Base-by-base conservation (phyloP, 495 filamentous ascomycete species). In the Talaromyces ruber region DNA sequence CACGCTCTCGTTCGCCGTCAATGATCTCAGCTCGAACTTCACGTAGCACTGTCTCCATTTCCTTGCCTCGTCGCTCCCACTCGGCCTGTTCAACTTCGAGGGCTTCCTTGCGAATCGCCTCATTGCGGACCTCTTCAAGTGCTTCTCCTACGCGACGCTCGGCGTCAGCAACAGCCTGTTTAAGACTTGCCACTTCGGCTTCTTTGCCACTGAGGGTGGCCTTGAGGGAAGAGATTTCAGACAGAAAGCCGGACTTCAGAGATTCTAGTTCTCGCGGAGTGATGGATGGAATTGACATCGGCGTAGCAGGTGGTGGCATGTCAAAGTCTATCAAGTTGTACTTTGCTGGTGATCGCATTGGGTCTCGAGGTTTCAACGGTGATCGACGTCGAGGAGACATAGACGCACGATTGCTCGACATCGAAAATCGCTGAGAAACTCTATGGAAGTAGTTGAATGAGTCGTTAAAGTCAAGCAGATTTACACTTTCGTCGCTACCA, bases 241-340 rank as follows among this genome's bases (percentile, higher is more conserved):
- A 93, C 51, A 91, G 82, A 69, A 95, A 95, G 1, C 79, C 78
- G 0, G 93, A 96, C 70, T 97, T 97, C 57, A 98, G 79, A 6
- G 85, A 88, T 68, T 98, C 94, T 1, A 98, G 79, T 74, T 98
- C 94, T 28, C 94, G 87, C 1, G 92, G 89, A 3, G 95, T 96
- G 64, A 98, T 86, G 14, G 87, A 89, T 1, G 94, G 94, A 47
- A 98, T 85, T 47, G 90, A 95, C 60, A 93, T 88, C 18, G 94
- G 94, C 1, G 94, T 98, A 3, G 92, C 92, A 11, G 87, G 82
- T 3, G 91, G 90, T 9, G 92, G 91, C 16, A 97, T 88, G 64
- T 97, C 93, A 69, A 97, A 97, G 70, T 98, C 94, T 39, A 98
- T 83, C 8, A 98, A 81, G 64, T 73, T 77, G 16, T 71, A 64